Evolutionary conservation across 768 basidiomycete genomes (phyloP), one percentile per base, ranked within the genome.

Genomic region (Candolleomyces aberdarensis): DNA sequence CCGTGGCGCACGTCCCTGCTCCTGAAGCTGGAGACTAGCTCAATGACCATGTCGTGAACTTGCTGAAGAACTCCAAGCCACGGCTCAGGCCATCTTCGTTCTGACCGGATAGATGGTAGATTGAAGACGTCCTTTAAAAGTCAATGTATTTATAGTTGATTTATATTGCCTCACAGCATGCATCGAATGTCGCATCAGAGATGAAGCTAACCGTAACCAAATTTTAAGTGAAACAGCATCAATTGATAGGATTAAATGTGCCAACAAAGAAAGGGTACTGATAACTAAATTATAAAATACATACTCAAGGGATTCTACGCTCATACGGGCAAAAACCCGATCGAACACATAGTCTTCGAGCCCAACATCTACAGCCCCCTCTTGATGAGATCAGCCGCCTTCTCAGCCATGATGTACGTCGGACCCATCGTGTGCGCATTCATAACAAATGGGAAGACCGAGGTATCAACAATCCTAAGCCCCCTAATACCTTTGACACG

Each of bases 1-100:
- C 64, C 11, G 65, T 65, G 11, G 67, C 72, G 8, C 65, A 68
- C 43, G 62, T 70, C 15, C 75, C 75, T 11, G 72, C 74, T 5
- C 73, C 75, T 29, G 75, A 75, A 63, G 75, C 74, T 58, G 75
- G 76, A 9, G 57, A 66, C 3, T 77, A 75, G 75, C 74, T 74
- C 71, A 68, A 73, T 56, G 67, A 66, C 9, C 71, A 68, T 58
- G 71, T 74, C 52, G 69, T 69, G 62, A 63, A 63, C 56, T 55
- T 74, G 51, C 60, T 74, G 26, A 61, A 62, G 57, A 68, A 72
- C 29, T 72, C 73, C 2, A 63, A 66, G 64, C 72, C 72, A 6
- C 59, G 65, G 19, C 62, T 73, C 19, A 40, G 51, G 17, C 54
- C 61, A 17, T 32, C 52, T 31, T 31, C 39, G 29, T 54, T 54